These are phyloP conservation scores for Penicillium digitatum DNA, from an alignment of 2,329 filamentous ascomycete genomes.

Conservation along the genomic window DNA sequence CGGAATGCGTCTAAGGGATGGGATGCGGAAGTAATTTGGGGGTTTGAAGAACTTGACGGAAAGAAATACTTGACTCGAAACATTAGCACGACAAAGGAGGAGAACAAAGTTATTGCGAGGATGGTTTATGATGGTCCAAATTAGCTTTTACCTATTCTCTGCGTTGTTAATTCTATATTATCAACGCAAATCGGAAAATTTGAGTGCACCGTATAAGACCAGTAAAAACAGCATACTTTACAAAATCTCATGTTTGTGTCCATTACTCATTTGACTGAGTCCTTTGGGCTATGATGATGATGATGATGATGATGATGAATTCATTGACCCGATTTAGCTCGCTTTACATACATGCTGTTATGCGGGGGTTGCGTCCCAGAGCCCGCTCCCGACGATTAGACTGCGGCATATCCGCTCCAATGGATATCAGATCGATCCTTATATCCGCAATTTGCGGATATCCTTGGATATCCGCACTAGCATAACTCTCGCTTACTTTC, in stretches of 20 bases:
- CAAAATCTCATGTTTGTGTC: not conserved
- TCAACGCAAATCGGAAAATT: not conserved
- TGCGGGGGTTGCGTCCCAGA: too few relatives aligned
- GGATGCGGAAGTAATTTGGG: constrained; percentile 18
- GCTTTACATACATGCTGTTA: too few relatives aligned
- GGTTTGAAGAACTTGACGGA: constrained; percentile 15
- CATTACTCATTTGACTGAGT: not conserved
- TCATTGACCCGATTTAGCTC: too few relatives aligned
- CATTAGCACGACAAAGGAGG: constrained; percentile 1
- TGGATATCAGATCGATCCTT: too few relatives aligned
- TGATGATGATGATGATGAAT: too few relatives aligned
- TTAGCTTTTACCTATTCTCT: not conserved
- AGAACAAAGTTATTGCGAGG: not conserved
- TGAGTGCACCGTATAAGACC: not conserved
- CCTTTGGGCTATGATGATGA: too few relatives aligned
- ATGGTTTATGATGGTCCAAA: constrained; percentile 2
- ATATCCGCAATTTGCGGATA: too few relatives aligned
- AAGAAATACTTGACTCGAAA: constrained; percentile 16
- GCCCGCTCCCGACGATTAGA: too few relatives aligned
- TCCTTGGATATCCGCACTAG: too few relatives aligned
- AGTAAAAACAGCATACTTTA: not conserved
- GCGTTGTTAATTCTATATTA: too few relatives aligned
- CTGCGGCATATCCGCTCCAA: too few relatives aligned
- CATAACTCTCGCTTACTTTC: too few relatives aligned
- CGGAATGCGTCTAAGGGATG: constrained; percentile 13